Evolutionary conservation across 2,329 filamentous ascomycete genomes (phyloP), one percentile per base, ranked within the genome.

Genomic region (Colletotrichum gloeosporioides): DNA sequence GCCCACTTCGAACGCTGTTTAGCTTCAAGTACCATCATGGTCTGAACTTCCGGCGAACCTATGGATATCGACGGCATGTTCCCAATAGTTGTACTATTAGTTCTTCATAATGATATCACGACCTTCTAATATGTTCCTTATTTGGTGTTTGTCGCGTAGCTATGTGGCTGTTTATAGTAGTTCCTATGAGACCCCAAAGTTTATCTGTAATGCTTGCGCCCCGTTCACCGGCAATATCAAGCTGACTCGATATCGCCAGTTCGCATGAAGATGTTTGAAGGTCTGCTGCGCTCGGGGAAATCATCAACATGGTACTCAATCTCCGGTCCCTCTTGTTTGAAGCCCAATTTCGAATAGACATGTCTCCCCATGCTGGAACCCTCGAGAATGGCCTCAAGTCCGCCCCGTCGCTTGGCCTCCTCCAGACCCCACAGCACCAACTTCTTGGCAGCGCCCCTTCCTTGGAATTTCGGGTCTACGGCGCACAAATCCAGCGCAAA

Each of bases 381-480:
- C 79, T 90, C 89, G 0, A 85, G 87, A 12, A 85, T 82, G 8
- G 82, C 81, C 78, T 90, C 88, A 13, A 88, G 74, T 1, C 84
- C 84, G 1, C 86, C 86, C 5, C 87, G 78, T 31, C 83, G 79
- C 75, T 81, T 75, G 6, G 85, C 87, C 82, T 86, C 87, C 7
- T 83, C 85, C 10, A 89, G 80, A 0, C 89, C 89, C 87, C 87
- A 90, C 78, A 84, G 82, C 13, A 90, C 89, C 69, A 90, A 78
- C 67, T 78, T 80, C 29, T 78, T 81, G 10, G 88, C 89, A 69
- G 89, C 84, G 1, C 89, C 88, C n/a, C 80, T 81, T 13, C 90
- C 84, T 79, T 92, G 91, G 71, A 88, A 90, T 1, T 79, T 82
- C 1, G 90, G 90, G 75, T 92, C 86, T 7, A 92, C 90, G 18